These are phyloP conservation scores for Nakataea oryzae DNA, from an alignment of 2,329 filamentous ascomycete species.

Conservation along the genomic window DNA sequence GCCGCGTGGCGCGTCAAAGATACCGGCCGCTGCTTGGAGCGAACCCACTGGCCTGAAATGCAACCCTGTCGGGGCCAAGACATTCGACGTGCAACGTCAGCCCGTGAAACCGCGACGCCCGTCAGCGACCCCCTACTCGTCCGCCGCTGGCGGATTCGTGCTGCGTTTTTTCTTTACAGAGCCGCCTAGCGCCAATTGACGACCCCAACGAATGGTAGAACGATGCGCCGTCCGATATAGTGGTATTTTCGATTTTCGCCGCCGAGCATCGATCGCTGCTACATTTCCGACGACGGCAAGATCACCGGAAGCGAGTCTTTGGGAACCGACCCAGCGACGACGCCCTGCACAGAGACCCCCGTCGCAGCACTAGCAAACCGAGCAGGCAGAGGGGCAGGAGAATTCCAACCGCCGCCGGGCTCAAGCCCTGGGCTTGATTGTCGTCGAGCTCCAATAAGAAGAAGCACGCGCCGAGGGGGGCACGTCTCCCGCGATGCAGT, in stretches of 20 bases:
- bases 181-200: not conserved
- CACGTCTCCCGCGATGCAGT: slow-evolving; percentile 39
- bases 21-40: not conserved
- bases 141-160: not conserved
- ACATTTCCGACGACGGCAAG: not conserved
- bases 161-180: not conserved
- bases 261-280: not conserved
- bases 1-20: too few species aligned
- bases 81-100: not conserved
- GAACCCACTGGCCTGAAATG: not conserved
- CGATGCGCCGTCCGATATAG: not conserved
- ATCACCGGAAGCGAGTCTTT: not conserved
- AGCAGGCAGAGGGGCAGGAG: not conserved
- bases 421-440: not conserved
- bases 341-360: too few species aligned
- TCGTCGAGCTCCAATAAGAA: not conserved
- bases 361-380: too few species aligned
- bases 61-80: not conserved
- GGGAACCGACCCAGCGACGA: not conserved
- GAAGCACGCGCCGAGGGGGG: slow-evolving; percentile 23
- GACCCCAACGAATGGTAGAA: not conserved
- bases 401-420: not conserved
- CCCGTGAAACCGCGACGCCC: not conserved
- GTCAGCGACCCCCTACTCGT: not conserved
- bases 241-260: too few species aligned